phyloP scores from a whole-genome alignment of 768 basidiomycete species.

The Thelephora ganbajun region DNA sequence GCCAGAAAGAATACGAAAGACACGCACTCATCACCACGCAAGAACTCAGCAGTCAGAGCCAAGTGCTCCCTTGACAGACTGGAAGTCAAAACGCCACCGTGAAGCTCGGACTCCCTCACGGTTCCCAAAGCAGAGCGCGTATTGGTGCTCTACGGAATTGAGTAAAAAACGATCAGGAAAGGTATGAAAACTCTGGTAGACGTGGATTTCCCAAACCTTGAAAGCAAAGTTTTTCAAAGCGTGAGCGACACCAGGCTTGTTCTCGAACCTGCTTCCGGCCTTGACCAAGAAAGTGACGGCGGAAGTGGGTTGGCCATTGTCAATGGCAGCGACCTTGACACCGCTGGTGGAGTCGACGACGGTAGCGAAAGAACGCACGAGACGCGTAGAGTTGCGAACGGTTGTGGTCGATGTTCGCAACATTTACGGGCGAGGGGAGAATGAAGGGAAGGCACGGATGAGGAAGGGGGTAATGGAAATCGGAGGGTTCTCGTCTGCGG shows the following conservation, averaged over 20 bases:
- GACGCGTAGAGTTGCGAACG: slow-evolving; percentile 37
- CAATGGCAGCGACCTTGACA: slow-evolving; percentile 76
- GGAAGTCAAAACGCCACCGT: slow-evolving; percentile 82
- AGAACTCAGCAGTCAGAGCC: slow-evolving; percentile 87
- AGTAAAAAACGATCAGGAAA: not conserved
- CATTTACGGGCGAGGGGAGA: slow-evolving; percentile 30
- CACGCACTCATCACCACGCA: slow-evolving; percentile 91
- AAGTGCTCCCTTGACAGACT: slow-evolving; percentile 82
- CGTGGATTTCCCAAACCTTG: slow-evolving; percentile 56
- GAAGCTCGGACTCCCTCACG: slow-evolving; percentile 84
- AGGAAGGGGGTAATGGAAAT: slow-evolving; percentile 1
- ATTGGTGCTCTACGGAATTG: slow-evolving; percentile 54
- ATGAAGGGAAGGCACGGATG: slow-evolving; percentile 7
- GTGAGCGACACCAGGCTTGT: slow-evolving; percentile 83
- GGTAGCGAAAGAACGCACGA: slow-evolving; percentile 68
- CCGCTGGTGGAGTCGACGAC: slow-evolving; percentile 59
- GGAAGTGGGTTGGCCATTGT: slow-evolving; percentile 72
- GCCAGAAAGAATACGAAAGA: not conserved
- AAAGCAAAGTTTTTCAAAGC: slow-evolving; percentile 96
- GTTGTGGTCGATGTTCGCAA: slow-evolving; percentile 48
- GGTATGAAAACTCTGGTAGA: not conserved
- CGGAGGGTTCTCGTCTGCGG: too few relatives aligned
- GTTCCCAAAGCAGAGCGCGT: slow-evolving; percentile 82
- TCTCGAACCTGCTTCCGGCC: slow-evolving; percentile 83
- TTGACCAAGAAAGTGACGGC: slow-evolving; percentile 85